Conservation (phyloP, 2,329 filamentous ascomycete species). For the Meredithiella fracta region DNA sequence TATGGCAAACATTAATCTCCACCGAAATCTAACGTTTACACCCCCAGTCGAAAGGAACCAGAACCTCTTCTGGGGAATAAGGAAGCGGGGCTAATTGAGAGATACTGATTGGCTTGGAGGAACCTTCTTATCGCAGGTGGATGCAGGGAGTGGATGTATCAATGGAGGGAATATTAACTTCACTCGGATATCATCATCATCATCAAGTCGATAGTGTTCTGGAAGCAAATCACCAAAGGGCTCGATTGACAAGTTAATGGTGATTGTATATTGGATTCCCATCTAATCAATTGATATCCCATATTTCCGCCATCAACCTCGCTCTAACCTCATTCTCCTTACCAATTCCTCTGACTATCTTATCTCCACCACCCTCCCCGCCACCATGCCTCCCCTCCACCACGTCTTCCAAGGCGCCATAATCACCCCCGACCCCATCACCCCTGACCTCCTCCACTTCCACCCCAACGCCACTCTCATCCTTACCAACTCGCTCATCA, state of each 20-base stretch:
- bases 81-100: neutral
- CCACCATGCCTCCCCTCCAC: neutral
- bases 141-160: neutral
- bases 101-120: neutral
- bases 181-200: too few species aligned
- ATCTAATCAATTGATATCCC: too few species aligned
- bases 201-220: too few species aligned
- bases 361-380: neutral
- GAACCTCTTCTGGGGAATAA: neutral
- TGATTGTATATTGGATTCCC: too few species aligned
- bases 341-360: neutral
- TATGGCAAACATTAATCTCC: neutral
- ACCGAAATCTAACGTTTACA: neutral
- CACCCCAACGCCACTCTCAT: conserved; percentile 2
- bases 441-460: neutral
- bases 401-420: conserved; percentile 5
- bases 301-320: too few species aligned
- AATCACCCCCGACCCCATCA: conserved; percentile 3
- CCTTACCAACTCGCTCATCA: conserved; percentile 4
- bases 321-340: too few species aligned
- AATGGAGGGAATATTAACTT: neutral
- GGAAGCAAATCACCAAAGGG: too few species aligned
- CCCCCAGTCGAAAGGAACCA: conserved; percentile 1
- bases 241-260: too few species aligned
- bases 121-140: conserved; percentile 1